These are phyloP conservation scores for Ploettnerulaceae sp. DNA, from an alignment of 2,329 filamentous ascomycete species.

Conservation along the genomic window DNA sequence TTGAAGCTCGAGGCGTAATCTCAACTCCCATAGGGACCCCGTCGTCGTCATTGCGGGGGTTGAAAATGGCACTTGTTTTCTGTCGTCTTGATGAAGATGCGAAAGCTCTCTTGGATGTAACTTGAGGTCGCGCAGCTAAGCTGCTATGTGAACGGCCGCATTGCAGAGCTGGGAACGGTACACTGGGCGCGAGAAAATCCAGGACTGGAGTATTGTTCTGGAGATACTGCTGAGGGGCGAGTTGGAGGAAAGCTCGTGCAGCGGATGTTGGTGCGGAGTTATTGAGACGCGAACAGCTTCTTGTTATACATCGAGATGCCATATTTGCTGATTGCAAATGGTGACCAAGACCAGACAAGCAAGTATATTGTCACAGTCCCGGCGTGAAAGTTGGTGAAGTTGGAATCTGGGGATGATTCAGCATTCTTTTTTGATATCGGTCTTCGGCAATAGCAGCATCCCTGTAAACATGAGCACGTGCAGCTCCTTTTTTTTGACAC, in stretches of 20 bases:
- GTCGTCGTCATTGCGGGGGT: conserved; percentile 75
- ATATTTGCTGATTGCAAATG: conserved; percentile 15
- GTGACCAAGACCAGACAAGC: background rate
- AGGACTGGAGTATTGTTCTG: conserved; percentile 25
- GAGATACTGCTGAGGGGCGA: conserved; percentile 23
- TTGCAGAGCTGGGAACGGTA: conserved; percentile 2
- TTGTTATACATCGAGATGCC: conserved; percentile 25
- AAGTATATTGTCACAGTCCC: background rate
- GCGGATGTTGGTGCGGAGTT: conserved; percentile 19
- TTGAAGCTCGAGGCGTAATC: conserved; percentile 77
- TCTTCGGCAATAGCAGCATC: conserved; percentile 2
- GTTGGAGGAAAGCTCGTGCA: conserved; percentile 29
- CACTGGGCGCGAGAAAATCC: conserved; percentile 30
- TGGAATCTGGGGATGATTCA: conserved; percentile 3
- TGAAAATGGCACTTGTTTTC: conserved; percentile 50
- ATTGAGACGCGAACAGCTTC: conserved; percentile 22
- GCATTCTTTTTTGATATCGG: background rate
- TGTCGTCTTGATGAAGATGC: conserved; percentile 17
- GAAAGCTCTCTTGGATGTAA: conserved; percentile 20
- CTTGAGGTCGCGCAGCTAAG: background rate
- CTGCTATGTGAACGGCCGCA: background rate
- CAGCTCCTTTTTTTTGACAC: too few relatives aligned
- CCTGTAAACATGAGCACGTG: conserved; percentile 7
- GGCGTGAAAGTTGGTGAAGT: background rate
- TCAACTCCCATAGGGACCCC: conserved; percentile 79